A percentile compares a stretch with the other conserved stretches of the same genome.
Evolutionary conservation across 129 eudicot genomes (phyloP).

Genomic region (Erigeron canadensis): DNA sequence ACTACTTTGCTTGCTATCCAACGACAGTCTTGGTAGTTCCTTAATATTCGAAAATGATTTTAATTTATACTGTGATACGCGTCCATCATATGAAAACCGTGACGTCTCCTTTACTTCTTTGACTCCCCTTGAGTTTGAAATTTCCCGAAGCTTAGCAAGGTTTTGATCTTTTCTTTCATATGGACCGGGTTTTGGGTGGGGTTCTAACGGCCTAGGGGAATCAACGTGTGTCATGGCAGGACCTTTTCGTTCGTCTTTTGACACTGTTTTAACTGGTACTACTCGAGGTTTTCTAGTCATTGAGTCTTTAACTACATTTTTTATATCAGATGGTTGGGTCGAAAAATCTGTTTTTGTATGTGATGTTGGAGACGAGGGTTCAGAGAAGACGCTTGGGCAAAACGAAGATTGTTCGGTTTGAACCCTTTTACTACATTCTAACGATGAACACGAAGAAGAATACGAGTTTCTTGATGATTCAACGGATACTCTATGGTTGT

Average conservation of each 20-base stretch:
- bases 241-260: slow-evolving; percentile 48
- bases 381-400: slow-evolving; percentile 37
- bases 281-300: slow-evolving; percentile 60
- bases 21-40: slow-evolving; percentile 79
- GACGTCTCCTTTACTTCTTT: slow-evolving; percentile 44
- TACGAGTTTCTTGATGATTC: slow-evolving; percentile 74
- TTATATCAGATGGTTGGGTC: slow-evolving; percentile 41
- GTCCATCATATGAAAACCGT: slow-evolving; percentile 78
- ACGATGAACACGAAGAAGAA: slow-evolving; percentile 68
- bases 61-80: slow-evolving; percentile 46
- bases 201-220: slow-evolving; percentile 72
- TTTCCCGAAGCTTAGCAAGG: slow-evolving; percentile 40
- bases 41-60: slow-evolving; percentile 46
- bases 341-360: slow-evolving; percentile 29
- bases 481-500: slow-evolving; percentile 51
- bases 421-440: slow-evolving; percentile 39
- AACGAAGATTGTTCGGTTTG: slow-evolving; percentile 47
- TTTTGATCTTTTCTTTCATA: slow-evolving; percentile 49
- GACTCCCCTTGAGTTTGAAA: slow-evolving; percentile 34
- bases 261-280: slow-evolving; percentile 53
- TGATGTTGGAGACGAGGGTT: slow-evolving; percentile 41
- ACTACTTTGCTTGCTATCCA: slow-evolving; percentile 70
- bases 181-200: slow-evolving; percentile 30
- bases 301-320: slow-evolving; percentile 65
- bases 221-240: slow-evolving; percentile 57